phyloP scores from a whole-genome alignment of 2,329 filamentous ascomycete genomes.

The Juglanconis oblonga region DNA sequence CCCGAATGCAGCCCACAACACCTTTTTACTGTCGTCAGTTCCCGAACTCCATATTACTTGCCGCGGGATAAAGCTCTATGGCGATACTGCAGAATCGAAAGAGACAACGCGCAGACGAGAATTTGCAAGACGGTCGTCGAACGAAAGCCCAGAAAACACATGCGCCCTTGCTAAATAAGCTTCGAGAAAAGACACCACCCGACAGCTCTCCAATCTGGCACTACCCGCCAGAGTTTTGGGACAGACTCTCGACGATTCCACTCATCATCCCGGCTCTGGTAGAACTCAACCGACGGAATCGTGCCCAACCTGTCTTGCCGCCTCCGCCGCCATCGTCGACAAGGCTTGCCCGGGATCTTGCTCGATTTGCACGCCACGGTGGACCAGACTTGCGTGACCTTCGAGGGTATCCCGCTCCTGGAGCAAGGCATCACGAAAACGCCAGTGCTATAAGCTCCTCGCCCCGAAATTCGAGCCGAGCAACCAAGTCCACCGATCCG shows the following conservation, averaged over 20 bases:
- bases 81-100: background rate
- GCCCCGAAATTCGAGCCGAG: constrained; percentile 12
- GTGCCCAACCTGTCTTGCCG: background rate
- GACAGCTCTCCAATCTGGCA: background rate
- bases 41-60: background rate
- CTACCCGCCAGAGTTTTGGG: background rate
- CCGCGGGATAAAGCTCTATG: background rate
- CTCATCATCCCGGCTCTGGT: background rate
- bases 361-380: constrained; percentile 25
- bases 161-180: background rate
- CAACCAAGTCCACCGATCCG: constrained; percentile 19
- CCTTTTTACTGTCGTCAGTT: background rate
- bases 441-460: constrained; percentile 16
- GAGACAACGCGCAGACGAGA: background rate
- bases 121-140: background rate
- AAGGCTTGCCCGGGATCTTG: background rate
- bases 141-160: background rate
- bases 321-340: background rate
- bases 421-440: background rate
- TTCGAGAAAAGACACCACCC: background rate
- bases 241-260: background rate
- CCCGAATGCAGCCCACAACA: background rate
- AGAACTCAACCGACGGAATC: background rate
- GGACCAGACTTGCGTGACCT: constrained; percentile 25
- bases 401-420: constrained; percentile 16